Conservation (phyloP, 2,329 filamentous ascomycete genomes). For the Colletotrichum tanaceti region DNA sequence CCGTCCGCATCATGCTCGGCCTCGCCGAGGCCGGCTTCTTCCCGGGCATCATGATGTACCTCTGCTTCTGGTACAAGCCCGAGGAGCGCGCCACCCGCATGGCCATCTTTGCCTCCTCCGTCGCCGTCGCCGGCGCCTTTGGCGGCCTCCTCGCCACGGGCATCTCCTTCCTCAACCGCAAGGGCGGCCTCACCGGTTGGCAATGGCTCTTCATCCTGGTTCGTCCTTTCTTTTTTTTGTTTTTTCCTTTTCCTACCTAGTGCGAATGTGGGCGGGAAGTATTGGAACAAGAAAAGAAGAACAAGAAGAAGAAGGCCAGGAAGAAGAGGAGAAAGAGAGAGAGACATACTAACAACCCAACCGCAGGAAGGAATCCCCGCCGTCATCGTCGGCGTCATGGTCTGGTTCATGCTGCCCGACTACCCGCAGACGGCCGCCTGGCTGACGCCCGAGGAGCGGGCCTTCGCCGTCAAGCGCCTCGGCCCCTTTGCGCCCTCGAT, state of each 20-base stretch:
- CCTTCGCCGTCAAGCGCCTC: constrained; percentile 51
- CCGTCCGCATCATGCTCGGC: constrained; percentile 62
- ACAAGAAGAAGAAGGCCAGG: too few species aligned
- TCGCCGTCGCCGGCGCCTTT: constrained; percentile 69
- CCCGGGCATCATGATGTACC: constrained; percentile 66
- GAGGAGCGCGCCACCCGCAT: constrained; percentile 69
- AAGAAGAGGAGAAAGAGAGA: too few species aligned
- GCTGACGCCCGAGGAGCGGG: constrained; percentile 49
- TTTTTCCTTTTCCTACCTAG: too few species aligned
- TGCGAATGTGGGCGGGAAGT: too few species aligned
- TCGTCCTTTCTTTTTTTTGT: rapidly evolving
- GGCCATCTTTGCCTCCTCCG: constrained; percentile 69
- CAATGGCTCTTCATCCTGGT: constrained; percentile 72
- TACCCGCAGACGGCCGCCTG: constrained; percentile 50
- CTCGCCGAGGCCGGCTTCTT: constrained; percentile 64
- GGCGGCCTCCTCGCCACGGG: constrained; percentile 67
- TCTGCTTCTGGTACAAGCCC: constrained; percentile 73
- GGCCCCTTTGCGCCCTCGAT: constrained; percentile 50
- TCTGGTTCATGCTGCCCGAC: constrained; percentile 50
- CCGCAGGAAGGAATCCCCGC: constrained; percentile 48
- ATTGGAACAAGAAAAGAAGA: too few species aligned
- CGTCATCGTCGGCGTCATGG: constrained; percentile 48
- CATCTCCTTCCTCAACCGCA: constrained; percentile 59
- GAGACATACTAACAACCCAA: too few species aligned
- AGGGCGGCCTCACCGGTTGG: constrained; percentile 65